Percentiles rank a stretch among this genome's conserved stretches.
phyloP scores from a whole-genome alignment of 257 asterid genomes.

The Thymus quinquecostatus region DNA sequence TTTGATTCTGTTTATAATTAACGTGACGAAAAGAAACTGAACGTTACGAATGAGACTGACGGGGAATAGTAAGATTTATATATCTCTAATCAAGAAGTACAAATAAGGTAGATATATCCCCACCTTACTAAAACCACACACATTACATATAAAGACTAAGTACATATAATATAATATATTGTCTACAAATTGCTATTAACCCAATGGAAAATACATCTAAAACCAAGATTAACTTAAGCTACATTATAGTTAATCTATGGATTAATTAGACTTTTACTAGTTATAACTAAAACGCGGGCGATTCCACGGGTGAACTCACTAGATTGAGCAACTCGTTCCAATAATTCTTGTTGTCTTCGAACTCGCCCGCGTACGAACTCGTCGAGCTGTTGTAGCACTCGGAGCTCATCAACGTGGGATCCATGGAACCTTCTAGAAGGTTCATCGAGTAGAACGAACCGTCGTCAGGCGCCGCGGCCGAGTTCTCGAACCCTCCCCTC shows the following conservation, averaged over 20 bases:
- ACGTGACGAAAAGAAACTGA: no score
- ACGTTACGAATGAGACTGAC: no score
- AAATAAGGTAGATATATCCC: background rate
- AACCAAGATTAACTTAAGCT: background rate
- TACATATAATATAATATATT: background rate
- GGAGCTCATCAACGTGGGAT: constrained; percentile 21
- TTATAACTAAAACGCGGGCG: constrained; percentile 25
- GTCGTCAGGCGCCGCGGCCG: constrained; percentile 5
- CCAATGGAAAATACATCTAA: background rate
- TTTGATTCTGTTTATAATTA: no score
- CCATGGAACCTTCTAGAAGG: constrained; percentile 28
- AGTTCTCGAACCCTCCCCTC: constrained; percentile 31
- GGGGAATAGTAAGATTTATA: no score
- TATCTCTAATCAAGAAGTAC: background rate
- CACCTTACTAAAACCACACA: background rate
- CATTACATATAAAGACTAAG: background rate
- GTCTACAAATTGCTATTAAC: background rate
- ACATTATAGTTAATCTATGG: background rate
- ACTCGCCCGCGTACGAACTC: constrained; percentile 25
- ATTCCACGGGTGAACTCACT: constrained; percentile 39
- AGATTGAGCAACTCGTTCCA: constrained; percentile 50
- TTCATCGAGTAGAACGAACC: background rate
- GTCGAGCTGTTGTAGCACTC: constrained; percentile 19
- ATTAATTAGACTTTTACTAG: background rate
- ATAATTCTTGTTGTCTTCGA: constrained; percentile 43